Conservation (phyloP, 164 flowering plant species). For the Magnolia kwangsiensis region DNA sequence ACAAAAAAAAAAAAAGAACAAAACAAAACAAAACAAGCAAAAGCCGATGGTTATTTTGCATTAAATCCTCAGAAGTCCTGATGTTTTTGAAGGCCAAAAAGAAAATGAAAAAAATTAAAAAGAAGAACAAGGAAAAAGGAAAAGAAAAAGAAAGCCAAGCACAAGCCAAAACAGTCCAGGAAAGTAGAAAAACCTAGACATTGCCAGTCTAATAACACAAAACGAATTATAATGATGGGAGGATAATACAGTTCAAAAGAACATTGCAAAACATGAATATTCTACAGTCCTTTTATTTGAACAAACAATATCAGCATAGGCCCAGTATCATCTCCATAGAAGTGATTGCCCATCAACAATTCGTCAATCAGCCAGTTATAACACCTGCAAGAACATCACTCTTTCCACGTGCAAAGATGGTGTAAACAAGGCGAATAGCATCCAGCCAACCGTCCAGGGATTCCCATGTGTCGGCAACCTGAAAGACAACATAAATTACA, state of each 20-base stretch:
- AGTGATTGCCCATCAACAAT: neutral
- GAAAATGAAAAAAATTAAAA: neutral
- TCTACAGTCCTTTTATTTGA: neutral
- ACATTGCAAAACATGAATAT: neutral
- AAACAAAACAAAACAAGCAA: neutral
- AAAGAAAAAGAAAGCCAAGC: neutral
- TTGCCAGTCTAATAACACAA: neutral
- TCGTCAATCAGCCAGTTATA: conserved; percentile 49
- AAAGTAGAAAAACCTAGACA: neutral
- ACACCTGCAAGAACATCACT: conserved; percentile 84
- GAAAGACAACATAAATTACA: neutral
- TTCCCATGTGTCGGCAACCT: conserved; percentile 98
- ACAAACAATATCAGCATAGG: neutral
- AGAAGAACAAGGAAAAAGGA: neutral
- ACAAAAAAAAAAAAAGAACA: too few species aligned
- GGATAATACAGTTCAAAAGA: too few species aligned
- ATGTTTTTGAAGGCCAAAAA: neutral
- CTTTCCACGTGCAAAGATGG: conserved; percentile 85
- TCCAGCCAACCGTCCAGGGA: conserved; percentile 91
- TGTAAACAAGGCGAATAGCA: conserved; percentile 91
- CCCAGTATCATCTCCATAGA: neutral
- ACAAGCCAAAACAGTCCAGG: neutral
- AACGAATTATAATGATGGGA: neutral
- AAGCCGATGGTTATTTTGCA: neutral
- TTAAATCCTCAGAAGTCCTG: neutral